phyloP scores from a whole-genome alignment of 1,139 yeast species.

The Saccharomyces hybrid region DNA sequence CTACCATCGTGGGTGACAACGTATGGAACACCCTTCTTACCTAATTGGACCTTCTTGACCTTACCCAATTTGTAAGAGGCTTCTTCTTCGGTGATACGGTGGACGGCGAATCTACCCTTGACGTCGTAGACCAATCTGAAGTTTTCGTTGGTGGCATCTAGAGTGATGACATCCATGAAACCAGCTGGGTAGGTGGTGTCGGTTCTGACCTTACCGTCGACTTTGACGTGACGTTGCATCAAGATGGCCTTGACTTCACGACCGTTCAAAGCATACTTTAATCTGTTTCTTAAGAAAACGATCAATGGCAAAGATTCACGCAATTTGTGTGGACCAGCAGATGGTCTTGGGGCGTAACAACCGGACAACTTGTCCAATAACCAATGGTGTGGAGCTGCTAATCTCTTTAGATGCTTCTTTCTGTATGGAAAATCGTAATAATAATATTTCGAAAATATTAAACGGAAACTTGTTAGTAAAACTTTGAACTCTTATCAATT shows the following conservation, averaged over 20 bases:
- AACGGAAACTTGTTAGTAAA: constrained; percentile 6
- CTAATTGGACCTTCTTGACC: constrained; percentile 95
- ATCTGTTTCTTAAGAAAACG: constrained; percentile 97
- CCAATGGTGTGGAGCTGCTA: constrained; percentile 99
- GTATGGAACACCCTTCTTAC: constrained; percentile 97
- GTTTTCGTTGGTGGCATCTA: constrained; percentile 98
- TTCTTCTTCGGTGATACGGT: constrained; percentile 98
- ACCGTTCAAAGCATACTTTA: constrained; percentile 98
- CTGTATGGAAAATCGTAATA: constrained; percentile 29
- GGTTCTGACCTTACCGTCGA: constrained; percentile 98
- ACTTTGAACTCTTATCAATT: neutral
- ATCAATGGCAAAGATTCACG: constrained; percentile 98
- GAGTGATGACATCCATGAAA: constrained; percentile 95
- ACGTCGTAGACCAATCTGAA: constrained; percentile 97
- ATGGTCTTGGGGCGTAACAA: constrained; percentile 98
- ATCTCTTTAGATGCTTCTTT: constrained; percentile 96
- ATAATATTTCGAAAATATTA: constrained; percentile 1
- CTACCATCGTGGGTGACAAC: constrained; percentile 99
- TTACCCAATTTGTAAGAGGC: constrained; percentile 96
- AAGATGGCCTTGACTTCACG: constrained; percentile 98
- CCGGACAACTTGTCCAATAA: constrained; percentile 99
- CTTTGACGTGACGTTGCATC: constrained; percentile 98
- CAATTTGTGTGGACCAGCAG: constrained; percentile 99
- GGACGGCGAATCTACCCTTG: constrained; percentile 98
- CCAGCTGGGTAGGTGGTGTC: constrained; percentile 98